These are phyloP conservation scores for Trichomonas gallinae DNA, from an alignment of 208 protist species.

Conservation along the genomic window DNA sequence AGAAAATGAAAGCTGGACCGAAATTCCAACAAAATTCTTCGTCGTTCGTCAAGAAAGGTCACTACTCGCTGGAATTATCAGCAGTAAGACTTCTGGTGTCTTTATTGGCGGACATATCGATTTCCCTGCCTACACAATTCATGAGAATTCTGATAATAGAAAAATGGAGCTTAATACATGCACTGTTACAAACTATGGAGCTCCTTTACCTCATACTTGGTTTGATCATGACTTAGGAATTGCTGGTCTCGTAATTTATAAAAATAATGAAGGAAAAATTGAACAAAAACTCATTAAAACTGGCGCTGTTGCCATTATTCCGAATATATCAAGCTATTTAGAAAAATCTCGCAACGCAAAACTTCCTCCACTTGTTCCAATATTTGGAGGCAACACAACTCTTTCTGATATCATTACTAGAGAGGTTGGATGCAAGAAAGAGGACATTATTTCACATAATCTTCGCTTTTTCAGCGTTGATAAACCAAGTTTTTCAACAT, in stretches of 20 bases:
- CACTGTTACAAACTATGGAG: background rate
- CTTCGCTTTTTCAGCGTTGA: background rate
- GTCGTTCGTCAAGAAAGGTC: background rate
- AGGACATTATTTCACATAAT: background rate
- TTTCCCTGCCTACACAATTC: background rate
- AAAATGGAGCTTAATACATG: background rate
- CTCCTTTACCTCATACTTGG: background rate
- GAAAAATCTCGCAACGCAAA: background rate
- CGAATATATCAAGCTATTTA: background rate
- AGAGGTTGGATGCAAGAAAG: background rate
- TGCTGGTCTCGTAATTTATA: background rate
- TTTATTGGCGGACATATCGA: background rate
- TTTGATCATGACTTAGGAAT: background rate
- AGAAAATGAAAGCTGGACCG: background rate
- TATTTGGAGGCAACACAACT: background rate
- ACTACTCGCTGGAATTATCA: background rate
- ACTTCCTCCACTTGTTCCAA: background rate
- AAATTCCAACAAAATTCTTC: slow-evolving; percentile 15
- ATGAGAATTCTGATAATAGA: background rate
- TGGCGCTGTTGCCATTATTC: background rate
- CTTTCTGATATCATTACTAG: background rate
- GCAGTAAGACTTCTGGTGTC: background rate
- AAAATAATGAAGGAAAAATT: background rate
- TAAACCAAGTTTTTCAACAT: background rate
- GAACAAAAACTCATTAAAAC: background rate